Percentiles rank a stretch among this genome's conserved stretches.
phyloP scores from a whole-genome alignment of 257 asterid genomes.

The Leptodermis oblonga region DNA sequence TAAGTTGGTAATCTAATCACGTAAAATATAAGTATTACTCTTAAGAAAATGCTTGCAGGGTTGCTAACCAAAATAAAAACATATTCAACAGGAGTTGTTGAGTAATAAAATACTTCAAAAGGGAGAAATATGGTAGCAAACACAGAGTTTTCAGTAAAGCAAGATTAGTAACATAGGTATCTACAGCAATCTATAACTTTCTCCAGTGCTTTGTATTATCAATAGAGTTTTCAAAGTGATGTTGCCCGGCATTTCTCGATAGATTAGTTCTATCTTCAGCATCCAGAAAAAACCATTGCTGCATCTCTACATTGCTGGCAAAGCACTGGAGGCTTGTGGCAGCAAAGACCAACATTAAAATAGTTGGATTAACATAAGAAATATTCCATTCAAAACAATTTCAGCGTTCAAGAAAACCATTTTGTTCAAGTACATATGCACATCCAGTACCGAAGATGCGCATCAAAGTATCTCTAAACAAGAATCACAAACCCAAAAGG shows the following conservation, averaged over 20 bases:
- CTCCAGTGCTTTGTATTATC: neutral
- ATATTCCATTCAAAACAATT: neutral
- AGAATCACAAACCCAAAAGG: neutral
- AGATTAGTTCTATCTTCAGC: neutral
- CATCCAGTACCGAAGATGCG: neutral
- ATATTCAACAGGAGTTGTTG: neutral
- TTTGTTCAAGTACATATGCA: neutral
- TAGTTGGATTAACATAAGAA: neutral
- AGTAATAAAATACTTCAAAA: neutral
- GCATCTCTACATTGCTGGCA: neutral
- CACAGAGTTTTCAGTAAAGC: neutral
- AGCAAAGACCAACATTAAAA: neutral
- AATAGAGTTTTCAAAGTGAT: slow-evolving; percentile 5
- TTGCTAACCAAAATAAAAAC: neutral
- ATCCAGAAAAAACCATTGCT: neutral
- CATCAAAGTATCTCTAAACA: neutral
- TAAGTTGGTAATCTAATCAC: neutral
- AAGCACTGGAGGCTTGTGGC: neutral
- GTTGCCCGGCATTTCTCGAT: neutral
- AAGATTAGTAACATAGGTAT: neutral
- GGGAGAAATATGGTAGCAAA: neutral
- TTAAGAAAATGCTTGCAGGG: neutral
- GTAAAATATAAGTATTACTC: neutral
- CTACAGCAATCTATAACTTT: neutral
- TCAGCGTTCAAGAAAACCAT: neutral